Base-by-base conservation (phyloP, 768 basidiomycete species). In the Amanita thiersii region DNA sequence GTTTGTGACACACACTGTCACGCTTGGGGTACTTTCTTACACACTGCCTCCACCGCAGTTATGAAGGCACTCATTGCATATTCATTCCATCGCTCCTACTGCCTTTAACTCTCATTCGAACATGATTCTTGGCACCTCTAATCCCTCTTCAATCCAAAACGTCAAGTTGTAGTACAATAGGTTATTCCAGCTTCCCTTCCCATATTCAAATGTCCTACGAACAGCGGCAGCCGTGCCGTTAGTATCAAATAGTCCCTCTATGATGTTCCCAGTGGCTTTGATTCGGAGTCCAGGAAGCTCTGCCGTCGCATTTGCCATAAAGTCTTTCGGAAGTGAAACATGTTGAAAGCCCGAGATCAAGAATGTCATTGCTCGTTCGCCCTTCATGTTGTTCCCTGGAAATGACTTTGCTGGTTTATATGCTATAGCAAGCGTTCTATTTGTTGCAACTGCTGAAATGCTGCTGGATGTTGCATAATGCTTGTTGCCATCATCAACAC, bases 361-460 rank as follows among this genome's bases (percentile, higher is more conserved):
- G 44, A 60, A 54, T 2, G 52, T 56, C 49, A 60, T 53, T 4
- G 46, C 40, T n/a, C n/a, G n/a, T n/a, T n/a, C n/a, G 24, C 41
- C 50, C 10, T 56, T 55, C 11, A 37, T 38, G 9, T 47, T 44
- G 3, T 43, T 47, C 3, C 14, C 33, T 14, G 58, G 55, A 38
- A 60, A 60, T 5, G 56, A 56, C 3, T 20, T 24, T 4, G 57
- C 57, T 2, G 52, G 46, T 2, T 55, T 55, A 35, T 60, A 60
- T 6, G 53, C 46, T 26, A 60, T 52, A 12, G 51, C 52, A 29
- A 59, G 41, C 20, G 49, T 53, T 6, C 41, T 47, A 4, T 43
- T 34, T 3, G 49, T 48, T 3, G 54, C 57, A 20, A 46, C 19
- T 4, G 57, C 56, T 8, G 51, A 50, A 23, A 59, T 57, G 19